Base-by-base conservation (phyloP, 179 eudicot species). In the Silene vulgaris region DNA sequence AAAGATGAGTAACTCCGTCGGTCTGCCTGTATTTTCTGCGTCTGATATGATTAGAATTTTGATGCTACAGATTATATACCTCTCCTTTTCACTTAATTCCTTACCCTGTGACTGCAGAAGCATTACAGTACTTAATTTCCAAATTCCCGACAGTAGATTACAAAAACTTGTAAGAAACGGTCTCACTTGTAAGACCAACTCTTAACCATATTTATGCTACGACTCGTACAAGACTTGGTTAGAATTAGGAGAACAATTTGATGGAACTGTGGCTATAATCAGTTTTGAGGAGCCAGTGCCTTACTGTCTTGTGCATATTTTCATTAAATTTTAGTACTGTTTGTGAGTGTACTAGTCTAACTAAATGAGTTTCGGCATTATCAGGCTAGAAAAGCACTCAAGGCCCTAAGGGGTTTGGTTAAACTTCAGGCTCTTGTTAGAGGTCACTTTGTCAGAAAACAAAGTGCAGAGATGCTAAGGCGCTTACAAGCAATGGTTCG, bases 401-500 rank as follows among this genome's bases (percentile, higher is more conserved):
- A 85, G 87, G 97, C 99, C 14, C 89, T 95, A 5, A 95, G 88
- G 79, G 97, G 95, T 78, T 76, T 95, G 86, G 99, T 95, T 75
- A 92, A 88, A 86, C 95, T 95, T 78, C 99, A 95, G 84, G 99
- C 99, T 56, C 83, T 92, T 32, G 95, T 92, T 7, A 89, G 99
- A 65, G 99, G 99, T 52, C 96, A 89, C 78, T 92, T 92, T 40
- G 96, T 95, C 56, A 79, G 99, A 61, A 92, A 87, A 57, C 97
- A 89, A 83, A 90, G 99, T 71, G 85, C 97, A 6, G 92, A 90
- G 72, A 91, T 92, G 98, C 92, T 94, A 23, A 84, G 89, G 30
- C 88, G 98, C n/a, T 84, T 95, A 89, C 97, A 95, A 63, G 97
- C 99, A 50, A 84, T 95, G 94, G 93, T 93, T 57, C 90, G 95